A percentile compares a stretch with the other conserved stretches of the same genome.
Evolutionary conservation across 169 alveolate species (phyloP).

Genomic region (Eimeria acervulina): DNA sequence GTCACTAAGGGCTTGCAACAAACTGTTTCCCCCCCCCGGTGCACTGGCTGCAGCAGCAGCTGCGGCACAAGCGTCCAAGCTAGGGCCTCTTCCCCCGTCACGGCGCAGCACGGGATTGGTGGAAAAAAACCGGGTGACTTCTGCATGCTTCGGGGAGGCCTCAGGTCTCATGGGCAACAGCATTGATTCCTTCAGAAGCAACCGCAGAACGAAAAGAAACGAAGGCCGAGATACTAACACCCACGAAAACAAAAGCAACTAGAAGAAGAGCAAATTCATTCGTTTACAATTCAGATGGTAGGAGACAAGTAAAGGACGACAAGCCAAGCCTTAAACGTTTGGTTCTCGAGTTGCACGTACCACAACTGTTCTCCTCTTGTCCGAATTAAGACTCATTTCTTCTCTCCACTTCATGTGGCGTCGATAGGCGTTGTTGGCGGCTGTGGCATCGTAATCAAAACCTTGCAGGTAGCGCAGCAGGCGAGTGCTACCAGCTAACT

Average conservation of each 20-base stretch:
- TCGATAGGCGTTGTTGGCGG: constrained; percentile 72
- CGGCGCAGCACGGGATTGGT: constrained; percentile 74
- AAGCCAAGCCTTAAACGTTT: neutral
- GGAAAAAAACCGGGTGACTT: constrained; percentile 67
- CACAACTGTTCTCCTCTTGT: constrained; percentile 62
- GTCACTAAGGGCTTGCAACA: constrained; percentile 48
- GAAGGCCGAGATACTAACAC: neutral
- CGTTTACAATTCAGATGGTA: neutral
- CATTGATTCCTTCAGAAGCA: constrained; percentile 57
- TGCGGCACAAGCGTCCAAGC: constrained; percentile 29
- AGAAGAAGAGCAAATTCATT: neutral
- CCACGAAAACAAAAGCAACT: neutral
- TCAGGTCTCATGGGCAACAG: constrained; percentile 77
- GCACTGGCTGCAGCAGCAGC: constrained; percentile 74
- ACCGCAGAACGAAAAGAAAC: neutral
- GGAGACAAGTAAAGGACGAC: neutral
- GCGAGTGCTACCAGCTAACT: constrained; percentile 78
- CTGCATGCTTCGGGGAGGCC: constrained; percentile 68
- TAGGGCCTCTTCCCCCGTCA: neutral
- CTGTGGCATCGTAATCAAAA: constrained; percentile 65
- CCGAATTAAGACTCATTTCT: constrained; percentile 9
- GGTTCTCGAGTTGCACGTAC: neutral
- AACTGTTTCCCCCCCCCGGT: constrained; percentile 52
- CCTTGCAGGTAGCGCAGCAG: constrained; percentile 78
- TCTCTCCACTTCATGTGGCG: constrained; percentile 80